Base-by-base conservation (phyloP, 2,329 filamentous ascomycete genomes). In the Cytospora paraplurivora region DNA sequence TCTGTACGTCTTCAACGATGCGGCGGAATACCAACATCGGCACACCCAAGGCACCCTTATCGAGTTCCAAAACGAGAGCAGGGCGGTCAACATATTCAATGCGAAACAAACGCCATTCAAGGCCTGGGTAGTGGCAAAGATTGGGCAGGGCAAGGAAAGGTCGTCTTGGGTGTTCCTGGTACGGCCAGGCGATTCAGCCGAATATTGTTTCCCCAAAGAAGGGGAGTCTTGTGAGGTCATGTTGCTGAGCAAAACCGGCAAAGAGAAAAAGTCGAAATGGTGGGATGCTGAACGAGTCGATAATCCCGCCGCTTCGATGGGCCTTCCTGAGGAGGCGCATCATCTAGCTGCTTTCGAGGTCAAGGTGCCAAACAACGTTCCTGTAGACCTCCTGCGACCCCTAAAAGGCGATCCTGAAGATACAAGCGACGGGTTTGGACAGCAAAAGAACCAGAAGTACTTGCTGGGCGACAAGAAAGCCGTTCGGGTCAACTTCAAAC, bases 221-320 rank as follows among this genome's bases (percentile, higher is more conserved):
- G 66, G 66, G 2, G 66, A 67, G 6, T 49, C 34, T 17, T 67
- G 66, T 38, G 58, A 62, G 7, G 27, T 67, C 5, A 44, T 54
- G 61, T 51, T 67, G 1, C 51, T 62, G 38, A 63, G 33, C 57
- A 66, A 62, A 50, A 49, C 37, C 21, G 56, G 59, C 10, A 63
- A 58, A 37, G 54, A n/a, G 2, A 47, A 67, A 49, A 56, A 37
- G 32, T 47, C 56, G 19, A 59, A 65, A 27, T 51, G 47, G 44
- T 59, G 62, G 35, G 57, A 62, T 4, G 63, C 63, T 11, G 66
- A 67, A 34, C 65, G 65, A 13, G 53, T 66, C 38, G 66, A 67
- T 17, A 67, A 66, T 38, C 61, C 63, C 12, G 60, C 58, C 17
- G 60, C 60, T 27, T 54, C 37, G 7, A 59, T 66, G 47, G 66